Base-by-base conservation (phyloP, 139 green algal species). In the Ettlia oleoabundans region DNA sequence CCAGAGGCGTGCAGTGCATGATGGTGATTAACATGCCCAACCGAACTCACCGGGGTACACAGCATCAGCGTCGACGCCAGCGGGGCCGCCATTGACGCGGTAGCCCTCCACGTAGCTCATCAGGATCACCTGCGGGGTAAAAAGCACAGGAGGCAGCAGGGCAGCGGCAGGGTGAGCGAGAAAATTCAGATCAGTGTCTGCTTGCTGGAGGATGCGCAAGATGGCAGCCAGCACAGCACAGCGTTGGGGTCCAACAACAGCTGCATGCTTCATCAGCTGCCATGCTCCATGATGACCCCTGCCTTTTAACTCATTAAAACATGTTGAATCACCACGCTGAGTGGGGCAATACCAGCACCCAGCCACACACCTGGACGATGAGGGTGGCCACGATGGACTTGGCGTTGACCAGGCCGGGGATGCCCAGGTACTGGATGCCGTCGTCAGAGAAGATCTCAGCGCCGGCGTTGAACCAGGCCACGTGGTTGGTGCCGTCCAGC, bases 71-170 rank as follows among this genome's bases (percentile, higher is more conserved):
- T 90, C 93, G 86, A 94, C 89, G 70, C 89, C 91, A 26, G 81
- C 90, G 37, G 86, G 86, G 73, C 93, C 94, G 69, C 94, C 94
- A 80, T 94, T 95, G 32, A 92, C 89, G 78, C 94, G 92, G 94
- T 95, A 98, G 42, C 89, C 93, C 92, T 98, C 94, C 80, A 94
- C 81, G 58, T 88, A 79, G 38, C 93, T 93, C 94, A 98, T 96
- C 43, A 98, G 89, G 22, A 98, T 68, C 8, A 95, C 89, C 72
- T 97, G 89, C 63, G 97, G 83, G 26, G 97, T 88, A 91, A 94
- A 88, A 32, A 78, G 18, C 55, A 64, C 55, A 22, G 28, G 13
- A 47, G 13, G 22, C 9, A 53, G 28, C 21, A 30, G 38, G 10
- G 32, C 24, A 55, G 24, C 21, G n/a, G 47, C 5, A 79, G 69